A percentile compares a stretch with the other conserved stretches of the same genome.
phyloP scores from a whole-genome alignment of 1,284 basidiomycete genomes.

The Marasmius oreades region DNA sequence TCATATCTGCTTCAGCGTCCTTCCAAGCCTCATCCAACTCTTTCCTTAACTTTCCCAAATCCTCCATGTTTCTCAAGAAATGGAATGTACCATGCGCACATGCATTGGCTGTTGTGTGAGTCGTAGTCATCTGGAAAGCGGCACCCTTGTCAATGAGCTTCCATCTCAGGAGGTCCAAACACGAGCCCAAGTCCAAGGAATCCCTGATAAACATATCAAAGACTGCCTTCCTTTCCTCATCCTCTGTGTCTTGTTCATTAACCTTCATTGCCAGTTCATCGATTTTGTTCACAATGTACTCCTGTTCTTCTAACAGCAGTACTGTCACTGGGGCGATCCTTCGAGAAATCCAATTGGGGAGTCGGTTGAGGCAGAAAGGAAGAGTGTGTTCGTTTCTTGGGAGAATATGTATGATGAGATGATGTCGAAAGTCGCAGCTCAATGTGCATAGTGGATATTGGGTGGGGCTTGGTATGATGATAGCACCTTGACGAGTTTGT shows the following conservation, averaged over 20 bases:
- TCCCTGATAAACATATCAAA: constrained; percentile 1
- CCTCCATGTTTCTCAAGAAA: constrained; percentile 6
- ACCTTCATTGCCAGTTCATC: background rate
- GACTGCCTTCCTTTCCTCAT: background rate
- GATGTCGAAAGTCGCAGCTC: constrained; percentile 19
- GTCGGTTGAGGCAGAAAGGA: constrained; percentile 5
- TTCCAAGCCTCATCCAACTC: constrained; percentile 17
- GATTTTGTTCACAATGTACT: background rate
- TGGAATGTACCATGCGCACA: constrained; percentile 13
- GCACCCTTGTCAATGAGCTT: constrained; percentile 14
- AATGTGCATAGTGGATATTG: constrained; percentile 12
- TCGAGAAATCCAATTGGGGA: background rate
- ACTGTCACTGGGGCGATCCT: background rate
- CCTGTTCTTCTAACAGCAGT: background rate
- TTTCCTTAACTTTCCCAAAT: constrained; percentile 4
- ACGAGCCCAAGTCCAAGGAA: no score
- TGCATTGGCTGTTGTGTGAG: constrained; percentile 12
- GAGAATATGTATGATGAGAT: constrained; percentile 26
- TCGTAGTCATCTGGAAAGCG: constrained; percentile 7
- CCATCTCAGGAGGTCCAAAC: background rate
- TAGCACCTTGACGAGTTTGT: background rate
- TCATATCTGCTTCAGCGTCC: constrained; percentile 6
- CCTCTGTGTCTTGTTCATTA: background rate
- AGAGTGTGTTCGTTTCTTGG: constrained; percentile 19
- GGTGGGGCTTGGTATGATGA: background rate